Percentiles rank a stretch among this genome's conserved stretches.
Evolutionary conservation across 169 alveolate species (phyloP).

Genomic region (Perkinsus chesapeaki): DNA sequence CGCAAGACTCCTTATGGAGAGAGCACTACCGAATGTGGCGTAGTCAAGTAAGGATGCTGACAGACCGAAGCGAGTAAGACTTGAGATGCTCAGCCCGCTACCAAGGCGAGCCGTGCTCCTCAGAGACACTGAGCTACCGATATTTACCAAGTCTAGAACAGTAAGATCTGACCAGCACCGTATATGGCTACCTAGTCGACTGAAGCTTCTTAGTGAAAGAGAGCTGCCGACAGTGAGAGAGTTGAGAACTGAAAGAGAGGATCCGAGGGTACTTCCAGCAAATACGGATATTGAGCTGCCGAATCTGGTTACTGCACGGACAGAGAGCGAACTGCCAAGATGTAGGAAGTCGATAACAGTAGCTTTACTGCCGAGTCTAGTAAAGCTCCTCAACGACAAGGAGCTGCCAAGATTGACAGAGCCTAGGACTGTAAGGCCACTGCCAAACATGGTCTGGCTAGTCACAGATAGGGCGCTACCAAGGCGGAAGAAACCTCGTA

Average conservation of each 20-base stretch:
- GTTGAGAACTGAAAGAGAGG: neutral
- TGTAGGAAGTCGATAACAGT: neutral
- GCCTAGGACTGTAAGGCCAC: neutral
- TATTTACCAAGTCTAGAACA: neutral
- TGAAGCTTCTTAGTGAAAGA: neutral
- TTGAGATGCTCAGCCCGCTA: neutral
- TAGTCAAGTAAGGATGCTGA: neutral
- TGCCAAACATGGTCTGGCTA: neutral
- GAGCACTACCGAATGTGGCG: neutral
- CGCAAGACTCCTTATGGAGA: neutral
- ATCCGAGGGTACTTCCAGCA: neutral
- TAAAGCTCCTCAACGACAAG: neutral
- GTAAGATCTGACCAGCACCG: neutral
- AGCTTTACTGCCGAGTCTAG: neutral
- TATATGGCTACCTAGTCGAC: neutral
- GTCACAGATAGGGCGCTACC: neutral
- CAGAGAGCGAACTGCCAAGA: neutral
- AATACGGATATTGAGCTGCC: neutral
- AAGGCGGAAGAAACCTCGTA: neutral
- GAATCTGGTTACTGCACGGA: neutral
- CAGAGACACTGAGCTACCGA: neutral
- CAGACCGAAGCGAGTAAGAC: neutral
- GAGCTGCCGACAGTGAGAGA: neutral
- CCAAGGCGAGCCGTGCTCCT: neutral
- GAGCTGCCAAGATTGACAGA: neutral